phyloP scores from a whole-genome alignment of 2,329 filamentous ascomycete genomes.

The Fusarium odoratissimum region DNA sequence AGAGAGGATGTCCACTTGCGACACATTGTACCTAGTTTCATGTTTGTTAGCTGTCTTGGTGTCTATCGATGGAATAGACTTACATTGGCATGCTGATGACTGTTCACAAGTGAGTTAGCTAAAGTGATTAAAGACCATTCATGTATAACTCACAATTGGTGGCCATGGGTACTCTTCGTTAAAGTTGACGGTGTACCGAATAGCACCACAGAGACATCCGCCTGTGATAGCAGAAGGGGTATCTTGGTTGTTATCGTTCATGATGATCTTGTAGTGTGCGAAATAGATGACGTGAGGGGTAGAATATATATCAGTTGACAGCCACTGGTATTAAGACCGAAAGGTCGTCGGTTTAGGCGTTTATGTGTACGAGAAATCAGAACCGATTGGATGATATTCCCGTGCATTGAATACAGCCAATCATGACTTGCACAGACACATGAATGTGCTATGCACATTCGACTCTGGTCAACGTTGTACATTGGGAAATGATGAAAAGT shows the following conservation, averaged over 20 bases:
- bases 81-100: constrained; percentile 31
- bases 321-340: background rate
- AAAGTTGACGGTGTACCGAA: constrained; percentile 19
- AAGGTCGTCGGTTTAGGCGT: background rate
- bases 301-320: background rate
- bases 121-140: background rate
- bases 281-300: no score
- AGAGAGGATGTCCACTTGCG: constrained; percentile 32
- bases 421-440: background rate
- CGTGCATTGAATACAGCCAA: background rate
- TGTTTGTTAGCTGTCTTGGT: background rate
- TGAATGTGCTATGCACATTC: background rate
- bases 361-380: background rate
- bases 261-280: background rate
- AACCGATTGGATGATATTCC: background rate
- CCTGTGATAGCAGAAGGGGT: constrained; percentile 3
- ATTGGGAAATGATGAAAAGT: background rate
- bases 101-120: background rate
- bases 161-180: constrained; percentile 4
- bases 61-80: background rate
- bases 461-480: background rate
- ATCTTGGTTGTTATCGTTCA: background rate
- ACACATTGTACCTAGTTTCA: constrained; percentile 24
- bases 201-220: constrained; percentile 20
- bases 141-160: constrained; percentile 1